phyloP scores from a whole-genome alignment of 768 basidiomycete genomes.

The Suillus clintonianus region DNA sequence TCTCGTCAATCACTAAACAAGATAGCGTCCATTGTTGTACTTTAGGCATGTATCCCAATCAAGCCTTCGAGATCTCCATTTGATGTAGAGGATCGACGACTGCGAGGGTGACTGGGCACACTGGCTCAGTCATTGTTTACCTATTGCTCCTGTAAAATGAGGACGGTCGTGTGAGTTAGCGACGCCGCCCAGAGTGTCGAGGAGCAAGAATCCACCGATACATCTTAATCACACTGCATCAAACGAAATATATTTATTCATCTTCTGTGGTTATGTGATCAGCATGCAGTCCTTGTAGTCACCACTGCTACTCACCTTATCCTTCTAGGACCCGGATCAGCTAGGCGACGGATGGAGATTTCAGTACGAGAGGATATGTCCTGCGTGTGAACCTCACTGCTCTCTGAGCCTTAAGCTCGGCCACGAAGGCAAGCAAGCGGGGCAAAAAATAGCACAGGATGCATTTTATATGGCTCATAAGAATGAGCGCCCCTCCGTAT shows the following conservation, averaged over 20 bases:
- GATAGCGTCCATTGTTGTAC: background rate
- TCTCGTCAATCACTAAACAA: background rate
- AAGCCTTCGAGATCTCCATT: conserved; percentile 36
- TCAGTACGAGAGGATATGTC: conserved; percentile 33
- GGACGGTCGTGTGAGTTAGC: conserved; percentile 72
- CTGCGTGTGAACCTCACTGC: conserved; percentile 54
- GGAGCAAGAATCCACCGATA: conserved; percentile 52
- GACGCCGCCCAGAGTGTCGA: conserved; percentile 95
- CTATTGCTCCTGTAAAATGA: conserved; percentile 97
- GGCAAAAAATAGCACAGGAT: conserved; percentile 43
- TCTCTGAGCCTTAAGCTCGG: conserved; percentile 26
- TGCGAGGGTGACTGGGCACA: conserved; percentile 34
- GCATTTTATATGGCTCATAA: conserved; percentile 68
- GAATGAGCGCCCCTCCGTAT: conserved; percentile 82
- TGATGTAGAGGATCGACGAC: conserved; percentile 33
- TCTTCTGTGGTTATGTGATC: background rate
- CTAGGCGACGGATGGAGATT: background rate
- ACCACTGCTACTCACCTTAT: conserved; percentile 17
- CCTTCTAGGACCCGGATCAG: background rate
- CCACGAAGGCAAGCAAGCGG: conserved; percentile 32
- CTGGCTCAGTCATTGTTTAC: conserved; percentile 21
- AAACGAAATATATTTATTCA: background rate
- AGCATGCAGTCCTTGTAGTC: background rate
- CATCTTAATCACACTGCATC: background rate
- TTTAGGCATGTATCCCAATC: conserved; percentile 28